Conservation (phyloP, 768 basidiomycete genomes). For the Lentinula edodes region DNA sequence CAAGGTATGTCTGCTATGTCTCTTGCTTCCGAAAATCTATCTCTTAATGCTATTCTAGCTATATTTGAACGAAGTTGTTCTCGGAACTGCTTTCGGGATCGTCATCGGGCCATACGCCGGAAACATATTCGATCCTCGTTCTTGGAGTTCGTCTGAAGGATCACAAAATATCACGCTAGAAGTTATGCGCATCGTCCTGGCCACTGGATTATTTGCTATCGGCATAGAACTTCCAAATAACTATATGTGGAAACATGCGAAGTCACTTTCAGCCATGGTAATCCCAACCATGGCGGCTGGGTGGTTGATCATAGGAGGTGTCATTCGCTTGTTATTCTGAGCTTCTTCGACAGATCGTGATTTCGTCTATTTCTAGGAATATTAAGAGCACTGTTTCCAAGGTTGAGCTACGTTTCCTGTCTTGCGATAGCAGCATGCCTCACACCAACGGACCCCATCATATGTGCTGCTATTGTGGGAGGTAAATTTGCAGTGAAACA, state of each 20-base stretch:
- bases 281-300: conserved; percentile 83
- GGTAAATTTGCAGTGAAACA: conserved; percentile 66
- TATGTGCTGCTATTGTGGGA: conserved; percentile 82
- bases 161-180: conserved; percentile 71
- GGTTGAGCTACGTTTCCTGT: conserved; percentile 64
- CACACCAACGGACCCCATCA: conserved; percentile 93
- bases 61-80: conserved; percentile 90
- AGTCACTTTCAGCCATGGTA: conserved; percentile 62
- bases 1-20: conserved; percentile 36
- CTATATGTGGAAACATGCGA: conserved; percentile 79
- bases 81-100: conserved; percentile 66
- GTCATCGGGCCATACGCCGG: conserved; percentile 69
- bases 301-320: conserved; percentile 73
- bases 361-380: conserved; percentile 38
- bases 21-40: background rate
- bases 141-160: conserved; percentile 50
- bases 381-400: conserved; percentile 68
- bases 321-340: background rate
- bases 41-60: conserved; percentile 32
- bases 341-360: background rate
- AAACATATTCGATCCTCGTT: conserved; percentile 68
- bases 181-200: conserved; percentile 83
- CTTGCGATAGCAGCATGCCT: conserved; percentile 86
- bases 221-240: conserved; percentile 88
- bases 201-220: conserved; percentile 88